Evolutionary conservation across 805 yeast genomes (phyloP).

Genomic region (Yamadazyma insecticola): DNA sequence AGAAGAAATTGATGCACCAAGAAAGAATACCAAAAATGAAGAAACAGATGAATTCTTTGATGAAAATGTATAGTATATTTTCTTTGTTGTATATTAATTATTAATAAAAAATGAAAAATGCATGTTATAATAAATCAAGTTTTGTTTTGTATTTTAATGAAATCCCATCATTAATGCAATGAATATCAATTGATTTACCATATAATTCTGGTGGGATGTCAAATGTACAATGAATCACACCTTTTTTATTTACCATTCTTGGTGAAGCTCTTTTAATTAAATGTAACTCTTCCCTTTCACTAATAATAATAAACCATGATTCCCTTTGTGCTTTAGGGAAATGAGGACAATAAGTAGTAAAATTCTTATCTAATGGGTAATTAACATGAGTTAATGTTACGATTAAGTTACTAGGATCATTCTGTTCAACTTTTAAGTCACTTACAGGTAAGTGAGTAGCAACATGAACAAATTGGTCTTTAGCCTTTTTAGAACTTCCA

Average conservation of each 20-base stretch:
- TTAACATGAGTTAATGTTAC: conserved; percentile 55
- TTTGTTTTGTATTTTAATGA: conserved; percentile 42
- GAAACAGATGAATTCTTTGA: conserved; percentile 46
- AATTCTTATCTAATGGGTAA: conserved; percentile 48
- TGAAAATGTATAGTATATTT: conserved; percentile 1
- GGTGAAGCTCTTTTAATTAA: conserved; percentile 78
- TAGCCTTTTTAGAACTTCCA: conserved; percentile 22
- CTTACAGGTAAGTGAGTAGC: conserved; percentile 63
- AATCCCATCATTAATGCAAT: conserved; percentile 63
- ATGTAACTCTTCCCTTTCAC: conserved; percentile 52
- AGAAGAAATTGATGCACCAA: conserved; percentile 43
- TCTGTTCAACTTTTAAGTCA: conserved; percentile 37
- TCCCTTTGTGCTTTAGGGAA: conserved; percentile 92
- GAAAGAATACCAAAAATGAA: conserved; percentile 19
- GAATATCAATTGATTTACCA: conserved; percentile 43
- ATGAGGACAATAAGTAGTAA: conserved; percentile 67
- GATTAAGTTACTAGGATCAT: conserved; percentile 24
- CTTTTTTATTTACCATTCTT: conserved; percentile 29
- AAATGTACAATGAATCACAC: conserved; percentile 40
- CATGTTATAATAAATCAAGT: conserved; percentile 4
- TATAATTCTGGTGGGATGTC: conserved; percentile 45
- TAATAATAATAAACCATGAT: conserved; percentile 78
- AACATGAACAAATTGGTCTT: conserved; percentile 47
- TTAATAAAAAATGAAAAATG: background rate
- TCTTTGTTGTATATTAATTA: background rate